Evolutionary conservation across 2,329 filamentous ascomycete species (phyloP), one percentile per base, ranked within the genome.

Genomic region (Diaporthe nobilis): DNA sequence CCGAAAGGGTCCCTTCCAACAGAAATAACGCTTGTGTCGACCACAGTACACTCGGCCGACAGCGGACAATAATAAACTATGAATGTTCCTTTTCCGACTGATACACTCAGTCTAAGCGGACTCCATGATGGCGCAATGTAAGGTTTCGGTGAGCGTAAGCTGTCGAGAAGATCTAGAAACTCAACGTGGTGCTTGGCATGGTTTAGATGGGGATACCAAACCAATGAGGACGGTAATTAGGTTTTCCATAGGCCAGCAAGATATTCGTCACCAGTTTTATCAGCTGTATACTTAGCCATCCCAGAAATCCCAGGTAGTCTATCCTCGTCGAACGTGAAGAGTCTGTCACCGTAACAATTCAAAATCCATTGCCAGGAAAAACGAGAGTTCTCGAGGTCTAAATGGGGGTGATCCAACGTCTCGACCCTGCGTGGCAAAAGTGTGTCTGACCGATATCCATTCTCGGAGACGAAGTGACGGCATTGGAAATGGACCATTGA

Each of bases 111-210:
- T 31, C 53, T 8, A 34, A 57, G 3, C 8, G 53, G 53, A 57
- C 53, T 57, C 53, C 53, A 57, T 28, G 53, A 57, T 57, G 53
- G 53, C 13, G 53, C 53, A 57, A 57, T 57, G 28, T 57, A 57
- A 6, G 53, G 53, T 20, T 1, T 20, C 28, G 53, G 53, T 15
- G 53, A 31, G 28, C 28, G 53, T 57, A 34, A 34, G 15, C 4
- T 34, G 25, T 20, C 20, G 15, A 57, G 53, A 6, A 57, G 28
- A 15, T 34, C 53, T 20, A 12, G 13, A 57, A 57, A 15, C 53
- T 31, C 53, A 34, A 57, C 4, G 15, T 57, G 25, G 9, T 57
- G 34, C 28, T 57, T 20, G 53, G 13, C 4, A 28, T 20, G 6
- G 6, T 28, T 6, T 13, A 7, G 12, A 57, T 4, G 5, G 28